Percentiles rank a stretch among this genome's conserved stretches.
Conservation (phyloP, 2,329 filamentous ascomycete genomes). For the Lanzia echinophila region DNA sequence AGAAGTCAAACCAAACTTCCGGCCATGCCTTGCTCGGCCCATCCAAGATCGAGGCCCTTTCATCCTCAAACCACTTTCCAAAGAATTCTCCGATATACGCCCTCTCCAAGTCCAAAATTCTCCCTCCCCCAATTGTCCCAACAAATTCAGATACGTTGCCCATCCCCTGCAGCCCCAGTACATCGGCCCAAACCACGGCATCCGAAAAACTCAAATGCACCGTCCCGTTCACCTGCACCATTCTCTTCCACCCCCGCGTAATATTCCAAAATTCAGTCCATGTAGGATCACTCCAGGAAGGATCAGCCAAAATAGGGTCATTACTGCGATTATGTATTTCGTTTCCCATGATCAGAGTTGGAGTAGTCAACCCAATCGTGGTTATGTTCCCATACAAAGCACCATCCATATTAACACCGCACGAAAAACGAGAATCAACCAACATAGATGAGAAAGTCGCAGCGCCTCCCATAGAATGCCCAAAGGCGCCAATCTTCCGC, state of each 20-base stretch:
- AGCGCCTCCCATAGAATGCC: conserved; percentile 32
- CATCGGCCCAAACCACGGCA: conserved; percentile 8
- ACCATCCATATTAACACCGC: conserved; percentile 36
- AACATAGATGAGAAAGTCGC: conserved; percentile 30
- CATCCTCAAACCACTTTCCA: conserved; percentile 17
- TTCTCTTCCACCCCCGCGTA: conserved; percentile 26
- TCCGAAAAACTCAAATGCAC: conserved; percentile 31
- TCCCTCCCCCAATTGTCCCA: conserved; percentile 18
- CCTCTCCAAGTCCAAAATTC: conserved; percentile 19
- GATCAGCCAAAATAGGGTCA: no score
- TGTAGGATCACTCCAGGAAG: conserved; percentile 5
- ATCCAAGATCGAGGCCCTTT: conserved; percentile 10
- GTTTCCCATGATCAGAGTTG: conserved; percentile 31
- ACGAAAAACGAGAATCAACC: conserved; percentile 28
- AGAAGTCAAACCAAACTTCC: conserved; percentile 15
- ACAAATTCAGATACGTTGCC: not conserved
- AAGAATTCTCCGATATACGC: conserved; percentile 21
- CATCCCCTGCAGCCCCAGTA: not conserved
- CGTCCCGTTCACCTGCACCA: conserved; percentile 27
- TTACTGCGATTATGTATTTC: conserved; percentile 24
- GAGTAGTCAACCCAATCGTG: conserved; percentile 22
- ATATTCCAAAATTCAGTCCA: conserved; percentile 28
- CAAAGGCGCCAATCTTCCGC: conserved; percentile 25
- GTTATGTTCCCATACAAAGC: conserved; percentile 26
- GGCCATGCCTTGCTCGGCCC: conserved; percentile 16